A percentile compares a stretch with the other conserved stretches of the same genome.
Evolutionary conservation across 2,329 filamentous ascomycete genomes (phyloP).

Genomic region (Exophiala alcalophila): DNA sequence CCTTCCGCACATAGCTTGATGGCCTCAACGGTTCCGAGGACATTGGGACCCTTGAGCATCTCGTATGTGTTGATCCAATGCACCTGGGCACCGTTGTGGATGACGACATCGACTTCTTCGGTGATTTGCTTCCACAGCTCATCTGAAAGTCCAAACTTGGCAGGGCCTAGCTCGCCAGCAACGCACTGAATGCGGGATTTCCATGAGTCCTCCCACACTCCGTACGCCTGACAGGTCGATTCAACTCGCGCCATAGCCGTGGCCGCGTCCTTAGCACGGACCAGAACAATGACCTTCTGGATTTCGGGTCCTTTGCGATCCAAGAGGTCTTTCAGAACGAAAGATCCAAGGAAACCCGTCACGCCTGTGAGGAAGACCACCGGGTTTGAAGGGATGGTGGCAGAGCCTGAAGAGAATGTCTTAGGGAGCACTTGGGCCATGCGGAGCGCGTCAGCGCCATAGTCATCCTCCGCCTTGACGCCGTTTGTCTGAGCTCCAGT

Average conservation of each 20-base stretch:
- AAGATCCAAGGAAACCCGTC: conserved; percentile 84
- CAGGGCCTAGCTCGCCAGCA: conserved; percentile 69
- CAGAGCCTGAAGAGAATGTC: conserved; percentile 36
- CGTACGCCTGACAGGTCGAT: conserved; percentile 70
- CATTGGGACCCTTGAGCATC: conserved; percentile 69
- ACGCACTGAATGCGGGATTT: conserved; percentile 62
- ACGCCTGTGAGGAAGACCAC: conserved; percentile 83
- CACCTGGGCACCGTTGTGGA: conserved; percentile 76
- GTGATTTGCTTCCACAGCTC: conserved; percentile 63
- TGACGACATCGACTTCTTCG: conserved; percentile 66
- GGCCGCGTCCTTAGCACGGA: conserved; percentile 64
- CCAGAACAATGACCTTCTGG: conserved; percentile 66
- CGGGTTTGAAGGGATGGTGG: conserved; percentile 36
- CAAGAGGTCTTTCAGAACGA: conserved; percentile 72
- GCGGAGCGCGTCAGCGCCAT: conserved; percentile 49
- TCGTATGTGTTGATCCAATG: conserved; percentile 82
- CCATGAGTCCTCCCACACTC: conserved; percentile 74
- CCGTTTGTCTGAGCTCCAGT: conserved; percentile 32
- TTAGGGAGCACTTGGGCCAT: conserved; percentile 50
- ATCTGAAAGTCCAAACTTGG: conserved; percentile 68
- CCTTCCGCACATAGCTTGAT: conserved; percentile 72
- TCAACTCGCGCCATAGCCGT: conserved; percentile 63
- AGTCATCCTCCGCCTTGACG: conserved; percentile 43
- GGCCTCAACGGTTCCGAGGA: conserved; percentile 73
- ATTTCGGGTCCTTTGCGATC: conserved; percentile 54